A percentile compares a stretch with the other conserved stretches of the same genome.
These are phyloP conservation scores for Trifolium subterraneum DNA, from an alignment of 306 rosid species.

Conservation along the genomic window DNA sequence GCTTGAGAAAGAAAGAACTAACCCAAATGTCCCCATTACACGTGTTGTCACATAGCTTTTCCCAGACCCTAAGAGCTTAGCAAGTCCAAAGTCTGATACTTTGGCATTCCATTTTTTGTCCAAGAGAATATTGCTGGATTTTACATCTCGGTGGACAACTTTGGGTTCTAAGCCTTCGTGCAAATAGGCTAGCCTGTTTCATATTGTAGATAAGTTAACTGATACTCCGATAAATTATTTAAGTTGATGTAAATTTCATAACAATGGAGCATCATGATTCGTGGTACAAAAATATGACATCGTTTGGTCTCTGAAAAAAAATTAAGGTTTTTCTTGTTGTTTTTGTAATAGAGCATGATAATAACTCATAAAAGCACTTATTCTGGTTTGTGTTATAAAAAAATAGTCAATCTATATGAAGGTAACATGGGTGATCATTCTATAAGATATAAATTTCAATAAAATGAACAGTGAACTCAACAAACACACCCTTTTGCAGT, in stretches of 20 bases:
- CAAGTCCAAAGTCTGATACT: conserved; percentile 96
- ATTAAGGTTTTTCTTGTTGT: neutral
- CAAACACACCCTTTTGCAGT: conserved; percentile 87
- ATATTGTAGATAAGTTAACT: conserved; percentile 26
- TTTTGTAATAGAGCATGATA: neutral
- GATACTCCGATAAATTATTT: conserved; percentile 1
- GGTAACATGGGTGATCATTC: neutral
- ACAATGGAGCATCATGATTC: neutral
- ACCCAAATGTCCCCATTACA: conserved; percentile 99
- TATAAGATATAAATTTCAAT: conserved; percentile 8
- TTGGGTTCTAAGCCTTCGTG: conserved; percentile 98
- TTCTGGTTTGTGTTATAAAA: neutral
- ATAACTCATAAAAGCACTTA: neutral
- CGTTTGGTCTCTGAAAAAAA: neutral
- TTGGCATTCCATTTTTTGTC: conserved; percentile 90
- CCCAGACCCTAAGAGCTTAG: conserved; percentile 87
- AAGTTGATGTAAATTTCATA: neutral
- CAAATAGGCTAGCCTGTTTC: conserved; percentile 84
- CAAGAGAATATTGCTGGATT: conserved; percentile 95
- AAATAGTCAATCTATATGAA: neutral
- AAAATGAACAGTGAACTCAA: conserved; percentile 33
- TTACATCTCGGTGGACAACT: conserved; percentile 96
- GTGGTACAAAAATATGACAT: neutral
- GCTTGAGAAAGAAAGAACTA: conserved; percentile 46
- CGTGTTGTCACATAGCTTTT: conserved; percentile 91